phyloP scores from a whole-genome alignment of 192 early-diverging fungal genomes.

The Geranomyces variabilis region DNA sequence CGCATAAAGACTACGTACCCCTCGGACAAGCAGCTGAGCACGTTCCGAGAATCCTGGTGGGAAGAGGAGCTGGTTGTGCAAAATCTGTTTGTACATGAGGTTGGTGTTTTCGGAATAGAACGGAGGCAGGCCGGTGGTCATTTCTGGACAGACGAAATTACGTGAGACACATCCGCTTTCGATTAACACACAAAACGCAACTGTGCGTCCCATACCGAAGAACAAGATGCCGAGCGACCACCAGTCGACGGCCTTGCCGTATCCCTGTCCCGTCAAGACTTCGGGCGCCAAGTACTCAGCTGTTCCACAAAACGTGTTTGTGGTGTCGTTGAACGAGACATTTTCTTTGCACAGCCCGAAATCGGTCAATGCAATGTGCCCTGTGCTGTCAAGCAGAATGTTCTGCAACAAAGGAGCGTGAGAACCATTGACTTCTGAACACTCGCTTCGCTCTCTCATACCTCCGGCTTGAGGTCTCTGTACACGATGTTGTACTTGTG shows the following conservation, averaged over 20 bases:
- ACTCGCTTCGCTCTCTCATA: background rate
- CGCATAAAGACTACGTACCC: conserved; percentile 37
- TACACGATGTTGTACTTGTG: conserved; percentile 73
- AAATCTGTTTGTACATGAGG: conserved; percentile 63
- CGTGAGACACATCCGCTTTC: background rate
- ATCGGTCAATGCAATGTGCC: conserved; percentile 75
- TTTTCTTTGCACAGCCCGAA: conserved; percentile 80
- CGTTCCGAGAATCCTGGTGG: conserved; percentile 47
- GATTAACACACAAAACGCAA: background rate
- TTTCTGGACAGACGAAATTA: conserved; percentile 46
- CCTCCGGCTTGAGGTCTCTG: conserved; percentile 54
- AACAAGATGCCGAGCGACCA: conserved; percentile 81
- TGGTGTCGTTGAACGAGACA: conserved; percentile 46
- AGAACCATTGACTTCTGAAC: background rate
- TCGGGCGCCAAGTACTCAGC: conserved; percentile 83
- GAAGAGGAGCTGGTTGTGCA: conserved; percentile 57
- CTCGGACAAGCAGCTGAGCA: conserved; percentile 50
- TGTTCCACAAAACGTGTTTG: conserved; percentile 58
- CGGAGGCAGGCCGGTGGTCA: conserved; percentile 69
- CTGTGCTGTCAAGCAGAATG: conserved; percentile 62
- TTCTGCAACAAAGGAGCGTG: conserved; percentile 34
- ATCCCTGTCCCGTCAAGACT: conserved; percentile 70
- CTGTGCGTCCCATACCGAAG: conserved; percentile 51
- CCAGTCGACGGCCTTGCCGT: conserved; percentile 78
- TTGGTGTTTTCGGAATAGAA: conserved; percentile 60